Evolutionary conservation across 345 rosid genomes (phyloP), one percentile per base, ranked within the genome.

Genomic region (Stellera chamaejasme): DNA sequence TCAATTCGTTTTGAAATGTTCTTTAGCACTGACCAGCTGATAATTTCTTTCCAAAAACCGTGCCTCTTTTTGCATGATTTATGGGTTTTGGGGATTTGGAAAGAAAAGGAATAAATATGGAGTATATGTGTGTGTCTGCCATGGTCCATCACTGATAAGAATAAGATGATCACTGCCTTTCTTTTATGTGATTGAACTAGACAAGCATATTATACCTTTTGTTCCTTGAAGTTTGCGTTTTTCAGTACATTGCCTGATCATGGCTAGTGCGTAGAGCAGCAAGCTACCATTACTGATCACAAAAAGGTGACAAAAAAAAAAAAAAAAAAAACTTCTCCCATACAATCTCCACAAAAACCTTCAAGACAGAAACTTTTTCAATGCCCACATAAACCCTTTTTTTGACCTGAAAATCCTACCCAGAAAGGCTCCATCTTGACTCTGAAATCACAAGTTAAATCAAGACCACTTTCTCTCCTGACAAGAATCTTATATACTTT

Each of bases 101-200:
- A 70, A 66, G 23, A 19, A 50, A 15, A 65, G 65, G 64, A 65
- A 63, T 53, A 66, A 64, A 65, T 56, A 62, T 44, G 23, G n/a
- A n/a, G n/a, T n/a, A n/a, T 19, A 19, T 19, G 23, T 19, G 23
- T 19, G 23, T 44, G 43, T 49, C 60, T 44, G 43, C 52, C 60
- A 58, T 68, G 81, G 74, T 69, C 84, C 82, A 69, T 27, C 27
- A 62, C 23, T 19, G 23, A 19, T 70, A 54, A 64, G 70, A 64
- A 64, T 64, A 72, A 69, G 74, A 75, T 70, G 73, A 70, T 70
- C 73, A 70, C 69, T 55, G 41, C 60, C 65, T 63, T 64, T 67
- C 73, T 79, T 78, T 68, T 65, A 67, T 5, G 68, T 75, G 91
- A 84, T 81, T 81, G 85, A 84, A 77, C 79, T 36, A 74, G 67